Conservation (phyloP, 139 green algal species). For the Micractinium sp. region DNA sequence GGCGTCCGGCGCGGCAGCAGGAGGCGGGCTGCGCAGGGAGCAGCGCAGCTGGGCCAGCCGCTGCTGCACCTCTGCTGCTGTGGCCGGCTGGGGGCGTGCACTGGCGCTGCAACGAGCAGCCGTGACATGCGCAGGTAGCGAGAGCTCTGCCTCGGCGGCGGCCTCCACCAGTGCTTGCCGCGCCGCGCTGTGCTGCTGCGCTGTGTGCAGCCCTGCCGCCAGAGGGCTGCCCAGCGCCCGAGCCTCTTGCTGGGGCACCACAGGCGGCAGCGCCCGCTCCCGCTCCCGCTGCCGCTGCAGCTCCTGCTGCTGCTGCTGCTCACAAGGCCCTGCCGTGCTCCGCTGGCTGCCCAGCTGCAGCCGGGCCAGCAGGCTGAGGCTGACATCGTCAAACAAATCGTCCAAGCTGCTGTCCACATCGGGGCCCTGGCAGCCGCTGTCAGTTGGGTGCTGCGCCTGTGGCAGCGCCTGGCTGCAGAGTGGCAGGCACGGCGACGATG, state of each 20-base stretch:
- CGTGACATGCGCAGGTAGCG: not conserved
- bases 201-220: not conserved
- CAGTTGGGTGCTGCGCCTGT: not conserved
- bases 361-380: slow-evolving; percentile 5
- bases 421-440: not conserved
- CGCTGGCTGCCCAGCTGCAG: not conserved
- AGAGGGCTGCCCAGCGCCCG: not conserved
- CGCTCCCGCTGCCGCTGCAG: not conserved
- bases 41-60: not conserved
- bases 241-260: not conserved
- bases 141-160: not conserved
- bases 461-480: not conserved
- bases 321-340: not conserved
- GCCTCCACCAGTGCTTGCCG: not conserved
- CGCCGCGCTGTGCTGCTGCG: not conserved
- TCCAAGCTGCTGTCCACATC: slow-evolving; percentile 5
- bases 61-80: not conserved
- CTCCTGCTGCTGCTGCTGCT: not conserved
- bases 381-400: slow-evolving; percentile 16
- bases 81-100: not conserved
- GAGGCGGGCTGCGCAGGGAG: not conserved
- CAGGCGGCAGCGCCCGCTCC: not conserved
- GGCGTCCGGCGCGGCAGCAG: not conserved
- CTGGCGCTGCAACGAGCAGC: not conserved
- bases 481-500: not conserved